Evolutionary conservation across 2,329 filamentous ascomycete genomes (phyloP), one percentile per base, ranked within the genome.

Genomic region (Penicillium olsonii): DNA sequence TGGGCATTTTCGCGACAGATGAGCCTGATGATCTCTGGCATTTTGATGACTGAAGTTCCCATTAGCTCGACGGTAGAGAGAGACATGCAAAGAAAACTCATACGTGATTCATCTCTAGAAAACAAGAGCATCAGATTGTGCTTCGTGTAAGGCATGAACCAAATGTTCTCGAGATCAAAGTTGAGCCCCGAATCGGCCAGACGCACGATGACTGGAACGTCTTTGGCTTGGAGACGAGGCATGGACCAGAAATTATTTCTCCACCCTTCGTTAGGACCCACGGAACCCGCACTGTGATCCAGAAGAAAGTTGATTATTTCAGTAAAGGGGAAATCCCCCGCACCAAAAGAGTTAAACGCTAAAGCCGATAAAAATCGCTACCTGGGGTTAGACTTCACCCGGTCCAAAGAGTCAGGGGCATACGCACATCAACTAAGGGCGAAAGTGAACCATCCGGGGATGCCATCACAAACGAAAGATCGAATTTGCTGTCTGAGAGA

Each of bases 1-100:
- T 34, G 9, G n/a, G 49, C 42, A 11, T 31, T 42, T n/a, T 53
- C 41, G 15, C 11, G 34, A 20, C 49, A 42, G 11, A 53, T 45
- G 3, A 18, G 22, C 24, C 39, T 49, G 1, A 17, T 15, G 22
- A 45, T n/a, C 2, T 43, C 42, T 2, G 45, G 27, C 3, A 45
- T 42, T 24, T 14, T n/a, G 4, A 38, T 20, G 4, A 37, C 50
- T 53, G 12, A 6, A n/a, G 5, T n/a, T 15, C 3, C 5, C 12
- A n/a, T 31, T n/a, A 31, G 29, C 5, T n/a, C 2, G 2, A 15
- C 5, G 4, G 11, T 8, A 26, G 4, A 15, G n/a, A 31, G 12
- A 2, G 4, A 4, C 2, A 6, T 31, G 4, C 29, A 20, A 0
- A 8, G 2, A 15, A 9, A n/a, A 2, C 18, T 33, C 9, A 17